Base-by-base conservation (phyloP, 495 filamentous ascomycete genomes). In the Aspergillus wentii region DNA sequence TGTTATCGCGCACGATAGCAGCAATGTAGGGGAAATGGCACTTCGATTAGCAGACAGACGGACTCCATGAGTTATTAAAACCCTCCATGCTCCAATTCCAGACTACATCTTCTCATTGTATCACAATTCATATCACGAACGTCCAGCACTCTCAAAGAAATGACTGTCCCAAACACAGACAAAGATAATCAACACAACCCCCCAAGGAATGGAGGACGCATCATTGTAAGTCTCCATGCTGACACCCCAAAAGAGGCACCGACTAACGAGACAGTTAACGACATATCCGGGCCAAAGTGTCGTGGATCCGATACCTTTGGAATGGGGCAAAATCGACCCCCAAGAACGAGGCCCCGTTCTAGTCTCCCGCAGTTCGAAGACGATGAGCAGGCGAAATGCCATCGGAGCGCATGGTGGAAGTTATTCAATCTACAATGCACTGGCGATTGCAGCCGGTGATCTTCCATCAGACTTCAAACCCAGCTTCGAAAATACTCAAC, bases 401-500 rank as follows among this genome's bases (percentile, higher is more conserved):
- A 61, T 61, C 72, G 79, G 79, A 40, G 88, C 88, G 32, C 88
- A 95, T 54, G 87, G 88, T 30, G 88, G 88, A 33, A 92, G 86
- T 4, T 95, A 95, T 49, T 83, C 83, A 36, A 84, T 94, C 50
- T 95, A 95, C 62, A 85, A 88, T 52, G 88, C 88, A 23, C 72
- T 95, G 33, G 88, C 88, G 38, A 73, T 95, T 40, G 88, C 88
- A 28, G 88, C 83, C 55, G 86, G 86, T 45, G 76, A 92, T 51
- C 77, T 95, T 26, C 75, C 80, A 34, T 62, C 72, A 15, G 80
- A 92, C 51, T 86, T 94, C 60, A 80, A 73, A 66, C 85, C 88
- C 11, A 88, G 92, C 61, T 94, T 89, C 61, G 88, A 84, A 38
- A 92, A 94, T 66, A 88, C 84, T 3, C 85, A 92, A 49, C 88